These are phyloP conservation scores for Prunus persica DNA, from an alignment of 306 rosid species.

Conservation along the genomic window DNA sequence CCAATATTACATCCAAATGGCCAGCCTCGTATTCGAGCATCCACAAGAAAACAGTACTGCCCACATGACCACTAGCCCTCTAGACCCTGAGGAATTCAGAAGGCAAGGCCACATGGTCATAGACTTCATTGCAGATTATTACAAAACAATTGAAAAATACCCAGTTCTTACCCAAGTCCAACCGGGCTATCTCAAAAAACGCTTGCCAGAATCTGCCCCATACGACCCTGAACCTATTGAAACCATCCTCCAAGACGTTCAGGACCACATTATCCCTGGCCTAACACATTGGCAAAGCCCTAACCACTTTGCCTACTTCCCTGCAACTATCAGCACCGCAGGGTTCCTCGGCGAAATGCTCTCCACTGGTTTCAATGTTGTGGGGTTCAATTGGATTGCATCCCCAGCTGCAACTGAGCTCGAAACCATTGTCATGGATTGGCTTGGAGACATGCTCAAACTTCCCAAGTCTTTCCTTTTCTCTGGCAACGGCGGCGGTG, in stretches of 20 bases:
- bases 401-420: constrained; percentile 50
- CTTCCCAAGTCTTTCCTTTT: constrained; percentile 36
- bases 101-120: constrained; percentile 32
- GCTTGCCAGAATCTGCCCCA: constrained; percentile 27
- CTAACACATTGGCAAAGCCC: constrained; percentile 49
- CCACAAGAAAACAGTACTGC: neutral
- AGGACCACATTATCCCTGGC: constrained; percentile 31
- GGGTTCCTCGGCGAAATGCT: constrained; percentile 39
- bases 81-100: constrained; percentile 39
- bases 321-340: constrained; percentile 8
- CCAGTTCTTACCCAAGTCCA: constrained; percentile 33
- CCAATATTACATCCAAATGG: constrained; percentile 22
- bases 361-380: constrained; percentile 27
- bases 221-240: constrained; percentile 27
- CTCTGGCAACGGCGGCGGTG: constrained; percentile 38
- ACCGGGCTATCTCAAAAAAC: constrained; percentile 30
- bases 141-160: constrained; percentile 25
- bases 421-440: constrained; percentile 37
- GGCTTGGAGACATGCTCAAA: constrained; percentile 39
- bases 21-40: neutral
- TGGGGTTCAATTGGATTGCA: constrained; percentile 43
- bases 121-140: constrained; percentile 41
- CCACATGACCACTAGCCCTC: neutral
- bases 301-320: constrained; percentile 29
- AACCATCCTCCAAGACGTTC: constrained; percentile 35